Evolutionary conservation across 2,329 filamentous ascomycete genomes (phyloP).

Genomic region (Aspergillus pseudonomiae): DNA sequence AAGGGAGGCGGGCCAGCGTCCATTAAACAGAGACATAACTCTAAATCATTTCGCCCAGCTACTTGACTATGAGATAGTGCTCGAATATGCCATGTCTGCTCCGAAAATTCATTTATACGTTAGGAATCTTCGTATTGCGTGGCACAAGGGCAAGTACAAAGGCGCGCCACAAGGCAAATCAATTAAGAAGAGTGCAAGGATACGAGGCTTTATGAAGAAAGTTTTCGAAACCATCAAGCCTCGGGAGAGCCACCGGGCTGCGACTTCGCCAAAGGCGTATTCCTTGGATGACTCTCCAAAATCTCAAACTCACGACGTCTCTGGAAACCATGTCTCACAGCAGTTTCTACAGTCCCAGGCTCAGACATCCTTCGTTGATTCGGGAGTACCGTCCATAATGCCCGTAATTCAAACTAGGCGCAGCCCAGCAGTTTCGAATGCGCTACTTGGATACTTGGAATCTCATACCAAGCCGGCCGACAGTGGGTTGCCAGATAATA

Average conservation of each 20-base stretch:
- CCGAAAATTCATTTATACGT: slow-evolving; percentile 31
- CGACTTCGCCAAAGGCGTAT: background rate
- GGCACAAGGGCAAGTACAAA: slow-evolving; percentile 20
- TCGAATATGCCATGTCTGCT: slow-evolving; percentile 29
- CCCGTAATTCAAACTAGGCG: background rate
- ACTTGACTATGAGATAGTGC: slow-evolving; percentile 38
- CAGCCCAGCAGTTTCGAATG: background rate
- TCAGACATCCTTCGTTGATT: slow-evolving; percentile 20
- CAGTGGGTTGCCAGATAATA: background rate
- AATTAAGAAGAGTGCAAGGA: slow-evolving; percentile 19
- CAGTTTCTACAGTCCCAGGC: slow-evolving; percentile 27
- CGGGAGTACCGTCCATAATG: background rate
- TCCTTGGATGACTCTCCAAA: slow-evolving; percentile 12
- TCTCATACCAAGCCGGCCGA: background rate
- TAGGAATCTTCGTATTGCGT: slow-evolving; percentile 29
- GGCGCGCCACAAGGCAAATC: slow-evolving; percentile 19
- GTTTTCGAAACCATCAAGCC: slow-evolving; percentile 17
- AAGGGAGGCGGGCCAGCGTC: slow-evolving; percentile 17
- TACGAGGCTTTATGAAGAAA: slow-evolving; percentile 23
- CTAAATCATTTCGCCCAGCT: slow-evolving; percentile 36
- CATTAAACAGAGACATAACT: slow-evolving; percentile 23
- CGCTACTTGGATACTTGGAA: slow-evolving; percentile 12
- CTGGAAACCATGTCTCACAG: slow-evolving; percentile 17
- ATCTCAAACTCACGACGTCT: slow-evolving; percentile 20
- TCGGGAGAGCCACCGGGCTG: background rate